Percentiles rank a stretch among this genome's conserved stretches.
These are phyloP conservation scores for Blastobotrys persicus DNA, from an alignment of 1,139 yeast species.

Conservation along the genomic window DNA sequence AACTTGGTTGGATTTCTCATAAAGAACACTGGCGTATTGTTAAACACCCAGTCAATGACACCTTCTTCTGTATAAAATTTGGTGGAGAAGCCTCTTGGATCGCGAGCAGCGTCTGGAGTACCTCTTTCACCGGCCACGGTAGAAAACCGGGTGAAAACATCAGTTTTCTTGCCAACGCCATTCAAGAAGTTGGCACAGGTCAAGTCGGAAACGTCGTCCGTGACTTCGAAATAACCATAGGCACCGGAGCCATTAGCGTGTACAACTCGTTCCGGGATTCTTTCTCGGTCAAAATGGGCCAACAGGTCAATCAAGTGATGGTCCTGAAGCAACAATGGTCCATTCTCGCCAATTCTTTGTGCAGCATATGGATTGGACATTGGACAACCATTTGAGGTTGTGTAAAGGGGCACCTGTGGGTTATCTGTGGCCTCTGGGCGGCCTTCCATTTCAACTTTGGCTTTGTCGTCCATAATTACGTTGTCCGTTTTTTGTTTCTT, in stretches of 20 bases:
- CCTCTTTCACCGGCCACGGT: constrained; percentile 87
- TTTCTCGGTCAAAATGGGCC: constrained; percentile 80
- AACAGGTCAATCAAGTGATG: constrained; percentile 69
- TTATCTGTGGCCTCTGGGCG: background rate
- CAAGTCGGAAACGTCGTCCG: constrained; percentile 75
- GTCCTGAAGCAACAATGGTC: constrained; percentile 75
- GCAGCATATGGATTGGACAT: constrained; percentile 63
- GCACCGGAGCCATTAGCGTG: constrained; percentile 91
- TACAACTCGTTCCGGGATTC: constrained; percentile 84
- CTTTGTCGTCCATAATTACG: background rate
- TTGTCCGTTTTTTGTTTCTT: background rate
- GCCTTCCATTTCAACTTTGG: background rate
- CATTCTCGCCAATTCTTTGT: constrained; percentile 68
- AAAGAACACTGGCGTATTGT: constrained; percentile 84
- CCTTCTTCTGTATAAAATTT: constrained; percentile 85
- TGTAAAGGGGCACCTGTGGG: constrained; percentile 34
- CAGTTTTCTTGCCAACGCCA: constrained; percentile 70
- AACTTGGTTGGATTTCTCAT: constrained; percentile 81
- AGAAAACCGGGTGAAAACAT: constrained; percentile 69
- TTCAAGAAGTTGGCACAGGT: constrained; percentile 67
- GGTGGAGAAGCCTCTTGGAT: constrained; percentile 80
- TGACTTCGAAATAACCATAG: constrained; percentile 70
- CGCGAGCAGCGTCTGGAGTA: constrained; percentile 80
- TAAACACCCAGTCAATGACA: constrained; percentile 78
- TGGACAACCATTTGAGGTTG: constrained; percentile 74